Base-by-base conservation (phyloP, 1,139 yeast species). In the Hemisphaericaspora subhashii region DNA sequence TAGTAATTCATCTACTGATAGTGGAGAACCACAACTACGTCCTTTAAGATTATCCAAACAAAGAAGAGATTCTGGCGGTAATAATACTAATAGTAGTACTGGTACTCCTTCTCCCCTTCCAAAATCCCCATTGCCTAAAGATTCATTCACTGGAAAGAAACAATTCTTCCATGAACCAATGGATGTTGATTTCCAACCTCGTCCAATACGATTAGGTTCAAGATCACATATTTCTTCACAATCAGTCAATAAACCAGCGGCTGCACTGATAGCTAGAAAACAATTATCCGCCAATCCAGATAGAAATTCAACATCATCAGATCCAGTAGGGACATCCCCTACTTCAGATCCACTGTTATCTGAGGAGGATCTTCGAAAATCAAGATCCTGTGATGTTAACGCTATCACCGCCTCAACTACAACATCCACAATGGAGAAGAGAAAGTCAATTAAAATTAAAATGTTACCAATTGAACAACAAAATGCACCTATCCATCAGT, bases 31-130 rank as follows among this genome's bases (percentile, higher is more conserved):
- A 10, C 37, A 38, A 16, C 55, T 62, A 40, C 58, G 61, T 37
- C 72, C 72, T 8, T 62, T 67, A 25, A 45, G 66, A 17, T 54
- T 67, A 28, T 62, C 64, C 24, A 66, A 64, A 42, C 54, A 66
- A 28, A 2, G 31, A 16, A 4, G 13, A 11, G 13, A 27, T 12
- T 27, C 31, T 11, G 20, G 21, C 20, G 58, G 60, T 31, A 53
- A 54, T 14, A 32, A 43, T 18, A 24, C 38, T 3, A 30, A 35
- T 12, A 33, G 38, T 11, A 30, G 38, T 9, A 9, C 13, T 12
- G 35, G 38, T 11, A 30, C 39, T 9, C 9, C 13, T 9, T 32
- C 42, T n/a, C 35, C 49, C 10, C 15, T 42, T 10, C 30, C 45
- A 5, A n/a, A 36, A 9, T 32, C 47, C 13, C 27, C 31, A 8